Percentiles rank a stretch among this genome's conserved stretches.
These are phyloP conservation scores for Cucumis cinereus DNA, from an alignment of 306 rosid genomes.

Conservation along the genomic window DNA sequence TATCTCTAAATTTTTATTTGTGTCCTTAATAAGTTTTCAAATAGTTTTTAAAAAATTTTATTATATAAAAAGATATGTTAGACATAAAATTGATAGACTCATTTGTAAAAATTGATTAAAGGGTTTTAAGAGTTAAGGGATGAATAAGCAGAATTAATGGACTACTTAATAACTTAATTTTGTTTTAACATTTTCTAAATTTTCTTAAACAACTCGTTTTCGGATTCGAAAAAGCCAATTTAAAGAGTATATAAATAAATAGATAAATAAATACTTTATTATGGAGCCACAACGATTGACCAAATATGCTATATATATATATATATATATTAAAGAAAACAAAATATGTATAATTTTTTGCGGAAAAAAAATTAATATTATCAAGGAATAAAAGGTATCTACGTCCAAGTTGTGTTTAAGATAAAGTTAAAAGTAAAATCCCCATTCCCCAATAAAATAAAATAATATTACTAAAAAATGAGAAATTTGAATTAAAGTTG, in stretches of 20 bases:
- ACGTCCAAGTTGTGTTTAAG: neutral
- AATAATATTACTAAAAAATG: neutral
- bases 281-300: constrained; percentile 1
- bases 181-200: neutral
- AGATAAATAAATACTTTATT: neutral
- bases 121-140: too few relatives aligned
- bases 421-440: constrained; percentile 4
- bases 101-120: too few relatives aligned
- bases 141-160: too few relatives aligned
- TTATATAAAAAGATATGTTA: too few relatives aligned
- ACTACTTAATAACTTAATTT: too few relatives aligned
- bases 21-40: too few relatives aligned
- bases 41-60: too few relatives aligned
- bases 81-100: too few relatives aligned
- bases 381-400: neutral
- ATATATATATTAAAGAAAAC: neutral
- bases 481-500: constrained; percentile 7
- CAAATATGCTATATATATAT: neutral
- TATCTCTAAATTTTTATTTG: too few relatives aligned
- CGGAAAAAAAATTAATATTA: neutral
- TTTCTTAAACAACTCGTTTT: neutral
- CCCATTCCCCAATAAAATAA: constrained; percentile 4
- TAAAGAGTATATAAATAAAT: neutral
- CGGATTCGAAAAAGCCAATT: neutral
- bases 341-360: too few relatives aligned